These are phyloP conservation scores for Zopfia rhizophila DNA, from an alignment of 2,329 filamentous ascomycete species.

Conservation along the genomic window DNA sequence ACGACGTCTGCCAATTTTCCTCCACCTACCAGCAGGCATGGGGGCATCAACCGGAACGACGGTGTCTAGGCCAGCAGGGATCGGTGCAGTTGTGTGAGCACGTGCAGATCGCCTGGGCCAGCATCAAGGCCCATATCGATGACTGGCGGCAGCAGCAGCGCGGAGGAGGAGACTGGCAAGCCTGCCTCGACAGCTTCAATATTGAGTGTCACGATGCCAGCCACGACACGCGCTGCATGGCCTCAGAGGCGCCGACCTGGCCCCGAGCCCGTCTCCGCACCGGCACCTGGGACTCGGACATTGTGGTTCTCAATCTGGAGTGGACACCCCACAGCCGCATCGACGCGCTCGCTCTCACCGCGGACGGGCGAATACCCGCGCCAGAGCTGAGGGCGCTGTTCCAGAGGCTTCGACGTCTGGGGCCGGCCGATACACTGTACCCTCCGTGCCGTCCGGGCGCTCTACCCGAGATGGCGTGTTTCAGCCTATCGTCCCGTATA, in stretches of 20 bases:
- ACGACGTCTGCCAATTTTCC: conserved; percentile 23
- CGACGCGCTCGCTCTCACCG: conserved; percentile 25
- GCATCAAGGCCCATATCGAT: conserved; percentile 28
- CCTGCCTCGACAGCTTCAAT: conserved; percentile 27
- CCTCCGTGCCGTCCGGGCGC: conserved; percentile 16
- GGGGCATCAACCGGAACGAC: conserved; percentile 13
- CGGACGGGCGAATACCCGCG: conserved; percentile 28
- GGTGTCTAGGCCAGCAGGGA: conserved; percentile 27
- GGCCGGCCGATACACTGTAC: conserved; percentile 23
- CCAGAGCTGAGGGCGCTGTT: conserved; percentile 26
- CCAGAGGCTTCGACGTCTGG: conserved; percentile 23
- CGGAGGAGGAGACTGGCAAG: conserved; percentile 23
- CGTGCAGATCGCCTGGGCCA: conserved; percentile 29
- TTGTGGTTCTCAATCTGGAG: conserved; percentile 30
- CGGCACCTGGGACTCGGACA: conserved; percentile 3
- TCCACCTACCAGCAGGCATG: conserved; percentile 12
- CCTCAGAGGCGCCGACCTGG: conserved; percentile 28
- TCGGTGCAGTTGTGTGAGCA: conserved; percentile 29
- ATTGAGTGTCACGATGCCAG: conserved; percentile 30
- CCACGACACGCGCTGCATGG: conserved; percentile 29
- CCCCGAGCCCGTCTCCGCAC: conserved; percentile 28
- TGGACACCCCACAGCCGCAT: conserved; percentile 31
- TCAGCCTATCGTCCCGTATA: conserved; percentile 19
- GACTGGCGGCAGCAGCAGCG: conserved; percentile 24
- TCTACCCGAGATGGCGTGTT: conserved; percentile 26